A percentile compares a stretch with the other conserved stretches of the same genome.
Evolutionary conservation across 768 basidiomycete species (phyloP).

Genomic region (Lactarius pseudohatsudake): DNA sequence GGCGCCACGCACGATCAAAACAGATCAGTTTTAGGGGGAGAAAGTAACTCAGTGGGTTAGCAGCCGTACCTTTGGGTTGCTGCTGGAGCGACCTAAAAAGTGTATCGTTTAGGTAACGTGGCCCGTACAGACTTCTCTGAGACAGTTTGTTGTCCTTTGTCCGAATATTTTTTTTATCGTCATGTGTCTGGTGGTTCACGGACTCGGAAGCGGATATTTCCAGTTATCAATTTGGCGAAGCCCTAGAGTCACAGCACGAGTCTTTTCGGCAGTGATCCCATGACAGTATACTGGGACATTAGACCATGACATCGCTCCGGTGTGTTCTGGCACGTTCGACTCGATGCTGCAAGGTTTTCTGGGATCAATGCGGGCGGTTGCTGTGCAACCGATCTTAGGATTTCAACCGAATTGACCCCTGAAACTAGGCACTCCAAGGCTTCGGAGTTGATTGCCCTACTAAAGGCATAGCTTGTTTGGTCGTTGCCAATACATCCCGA

Average conservation of each 20-base stretch:
- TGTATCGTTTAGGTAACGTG: slow-evolving; percentile 15
- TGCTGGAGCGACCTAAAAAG: slow-evolving; percentile 1
- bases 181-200: slow-evolving; percentile 20
- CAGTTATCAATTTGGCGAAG: slow-evolving; percentile 17
- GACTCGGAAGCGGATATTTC: slow-evolving; percentile 23
- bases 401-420: slow-evolving; percentile 8
- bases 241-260: not conserved
- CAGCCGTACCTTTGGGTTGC: slow-evolving; percentile 1
- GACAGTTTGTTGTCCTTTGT: slow-evolving; percentile 6
- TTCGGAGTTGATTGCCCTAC: slow-evolving; percentile 15
- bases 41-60: not conserved
- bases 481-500: slow-evolving; percentile 1
- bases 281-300: not conserved
- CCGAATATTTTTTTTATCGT: slow-evolving; percentile 10
- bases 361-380: slow-evolving; percentile 10
- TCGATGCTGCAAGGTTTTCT: slow-evolving; percentile 1
- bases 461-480: slow-evolving; percentile 22
- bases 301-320: slow-evolving; percentile 1
- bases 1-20: slow-evolving; percentile 23
- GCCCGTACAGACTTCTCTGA: slow-evolving; percentile 3
- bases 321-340: slow-evolving; percentile 9
- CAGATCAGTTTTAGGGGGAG: slow-evolving; percentile 13
- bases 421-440: slow-evolving; percentile 12
- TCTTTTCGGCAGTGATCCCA: slow-evolving; percentile 9
- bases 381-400: slow-evolving; percentile 2